Evolutionary conservation across 1,284 basidiomycete species (phyloP).

Genomic region (Golubevia sp.): DNA sequence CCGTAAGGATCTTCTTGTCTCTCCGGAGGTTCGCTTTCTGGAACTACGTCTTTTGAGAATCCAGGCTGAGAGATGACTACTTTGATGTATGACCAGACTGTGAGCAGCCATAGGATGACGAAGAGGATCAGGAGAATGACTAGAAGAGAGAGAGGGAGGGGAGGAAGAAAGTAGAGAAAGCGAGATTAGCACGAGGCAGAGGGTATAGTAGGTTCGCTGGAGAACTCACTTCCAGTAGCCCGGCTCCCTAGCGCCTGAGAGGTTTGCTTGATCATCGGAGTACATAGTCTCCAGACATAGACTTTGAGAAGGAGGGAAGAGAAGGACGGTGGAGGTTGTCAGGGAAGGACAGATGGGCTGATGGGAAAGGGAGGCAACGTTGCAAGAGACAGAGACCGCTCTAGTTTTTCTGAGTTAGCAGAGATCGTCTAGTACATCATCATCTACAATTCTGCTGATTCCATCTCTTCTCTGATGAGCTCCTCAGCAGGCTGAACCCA

Average conservation of each 20-base stretch:
- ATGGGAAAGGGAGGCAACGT: too few relatives aligned
- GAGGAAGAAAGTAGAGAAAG: background rate
- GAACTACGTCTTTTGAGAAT: slow-evolving; percentile 37
- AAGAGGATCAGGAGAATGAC: slow-evolving; percentile 41
- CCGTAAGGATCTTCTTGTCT: background rate
- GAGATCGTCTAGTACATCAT: too few relatives aligned
- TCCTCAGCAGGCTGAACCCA: too few relatives aligned
- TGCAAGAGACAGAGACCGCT: too few relatives aligned
- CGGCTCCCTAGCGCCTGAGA: background rate
- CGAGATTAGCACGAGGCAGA: slow-evolving; percentile 1
- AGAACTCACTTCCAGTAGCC: background rate
- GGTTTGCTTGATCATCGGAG: slow-evolving; percentile 26
- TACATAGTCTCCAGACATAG: slow-evolving; percentile 39
- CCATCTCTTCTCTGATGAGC: too few relatives aligned
- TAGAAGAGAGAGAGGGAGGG: slow-evolving; percentile 18
- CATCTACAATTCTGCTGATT: too few relatives aligned
- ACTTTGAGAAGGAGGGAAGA: background rate
- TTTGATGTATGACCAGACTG: slow-evolving; percentile 43
- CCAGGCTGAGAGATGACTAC: slow-evolving; percentile 43
- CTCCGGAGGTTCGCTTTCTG: slow-evolving; percentile 10
- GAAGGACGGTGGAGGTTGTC: background rate
- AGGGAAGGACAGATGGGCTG: too few relatives aligned
- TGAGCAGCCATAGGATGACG: slow-evolving; percentile 37
- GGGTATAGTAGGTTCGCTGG: too few relatives aligned
- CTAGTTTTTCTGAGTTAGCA: too few relatives aligned